phyloP scores from a whole-genome alignment of 495 filamentous ascomycete species.

The Cercophora samala region DNA sequence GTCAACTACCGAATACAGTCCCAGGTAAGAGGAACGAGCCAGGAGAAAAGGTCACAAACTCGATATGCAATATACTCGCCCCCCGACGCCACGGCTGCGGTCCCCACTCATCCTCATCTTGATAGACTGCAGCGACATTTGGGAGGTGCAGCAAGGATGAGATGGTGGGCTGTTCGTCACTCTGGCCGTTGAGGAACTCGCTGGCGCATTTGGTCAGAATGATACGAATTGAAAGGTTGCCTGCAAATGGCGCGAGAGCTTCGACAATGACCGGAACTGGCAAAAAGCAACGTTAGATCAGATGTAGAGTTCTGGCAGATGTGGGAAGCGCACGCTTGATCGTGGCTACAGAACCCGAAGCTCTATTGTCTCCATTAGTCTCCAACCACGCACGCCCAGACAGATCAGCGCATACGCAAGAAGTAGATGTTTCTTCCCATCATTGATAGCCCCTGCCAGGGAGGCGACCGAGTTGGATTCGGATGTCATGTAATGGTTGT shows the following conservation, averaged over 20 bases:
- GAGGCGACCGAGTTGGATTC: constrained; percentile 33
- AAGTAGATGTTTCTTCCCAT: constrained; percentile 72
- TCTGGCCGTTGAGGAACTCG: constrained; percentile 67
- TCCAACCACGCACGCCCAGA: constrained; percentile 53
- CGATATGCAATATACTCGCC: constrained; percentile 76
- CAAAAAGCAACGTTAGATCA: not conserved
- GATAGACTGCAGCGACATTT: constrained; percentile 69
- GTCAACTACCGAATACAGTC: not conserved
- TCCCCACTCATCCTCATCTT: constrained; percentile 77
- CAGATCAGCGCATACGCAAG: constrained; percentile 57
- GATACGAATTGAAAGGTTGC: constrained; percentile 69
- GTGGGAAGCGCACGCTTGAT: constrained; percentile 57
- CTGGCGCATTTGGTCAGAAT: constrained; percentile 69
- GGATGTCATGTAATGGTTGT: constrained; percentile 30
- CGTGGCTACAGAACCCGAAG: constrained; percentile 64
- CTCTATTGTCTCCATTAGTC: constrained; percentile 47
- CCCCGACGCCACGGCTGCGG: constrained; percentile 65
- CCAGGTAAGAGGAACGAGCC: not conserved
- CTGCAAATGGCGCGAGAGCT: constrained; percentile 51
- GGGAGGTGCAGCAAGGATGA: constrained; percentile 46
- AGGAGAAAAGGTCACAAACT: constrained; percentile 52
- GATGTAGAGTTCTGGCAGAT: not conserved
- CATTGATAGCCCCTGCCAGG: constrained; percentile 41
- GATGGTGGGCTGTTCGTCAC: constrained; percentile 62
- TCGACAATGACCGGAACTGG: constrained; percentile 64